Conservation (phyloP, 2,329 filamentous ascomycete species). For the Aureobasidium mangrovei region DNA sequence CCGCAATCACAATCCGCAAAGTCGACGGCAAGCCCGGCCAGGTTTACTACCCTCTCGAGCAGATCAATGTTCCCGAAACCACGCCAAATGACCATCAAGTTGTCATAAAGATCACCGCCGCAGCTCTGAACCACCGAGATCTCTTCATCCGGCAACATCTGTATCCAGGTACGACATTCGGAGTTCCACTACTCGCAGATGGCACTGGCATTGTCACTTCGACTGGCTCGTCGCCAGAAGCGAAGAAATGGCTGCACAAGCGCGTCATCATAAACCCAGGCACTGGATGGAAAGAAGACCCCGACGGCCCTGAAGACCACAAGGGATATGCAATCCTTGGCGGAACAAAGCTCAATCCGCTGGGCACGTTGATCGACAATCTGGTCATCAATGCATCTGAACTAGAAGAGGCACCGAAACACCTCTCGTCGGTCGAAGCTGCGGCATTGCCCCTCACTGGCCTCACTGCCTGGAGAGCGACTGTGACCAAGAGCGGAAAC, state of each 20-base stretch:
- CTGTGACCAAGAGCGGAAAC: constrained; percentile 67
- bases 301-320: constrained; percentile 62
- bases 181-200: constrained; percentile 70
- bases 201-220: constrained; percentile 66
- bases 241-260: constrained; percentile 51
- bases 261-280: constrained; percentile 71
- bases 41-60: constrained; percentile 65
- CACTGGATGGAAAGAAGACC: constrained; percentile 64
- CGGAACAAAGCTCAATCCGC: constrained; percentile 53
- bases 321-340: constrained; percentile 57
- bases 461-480: constrained; percentile 77
- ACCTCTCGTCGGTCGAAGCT: constrained; percentile 64
- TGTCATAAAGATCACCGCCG: constrained; percentile 66
- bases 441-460: constrained; percentile 80
- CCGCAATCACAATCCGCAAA: constrained; percentile 55
- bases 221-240: constrained; percentile 48
- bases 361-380: constrained; percentile 69
- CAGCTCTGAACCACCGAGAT: constrained; percentile 88
- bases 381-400: constrained; percentile 61
- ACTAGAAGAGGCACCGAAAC: constrained; percentile 64
- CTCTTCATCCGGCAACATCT: constrained; percentile 88
- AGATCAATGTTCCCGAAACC: constrained; percentile 52
- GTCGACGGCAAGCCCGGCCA: constrained; percentile 76
- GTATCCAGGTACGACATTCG: constrained; percentile 78
- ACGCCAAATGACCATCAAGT: constrained; percentile 54